Evolutionary conservation across 768 basidiomycete genomes (phyloP).

Genomic region (Calvatia gigantea): DNA sequence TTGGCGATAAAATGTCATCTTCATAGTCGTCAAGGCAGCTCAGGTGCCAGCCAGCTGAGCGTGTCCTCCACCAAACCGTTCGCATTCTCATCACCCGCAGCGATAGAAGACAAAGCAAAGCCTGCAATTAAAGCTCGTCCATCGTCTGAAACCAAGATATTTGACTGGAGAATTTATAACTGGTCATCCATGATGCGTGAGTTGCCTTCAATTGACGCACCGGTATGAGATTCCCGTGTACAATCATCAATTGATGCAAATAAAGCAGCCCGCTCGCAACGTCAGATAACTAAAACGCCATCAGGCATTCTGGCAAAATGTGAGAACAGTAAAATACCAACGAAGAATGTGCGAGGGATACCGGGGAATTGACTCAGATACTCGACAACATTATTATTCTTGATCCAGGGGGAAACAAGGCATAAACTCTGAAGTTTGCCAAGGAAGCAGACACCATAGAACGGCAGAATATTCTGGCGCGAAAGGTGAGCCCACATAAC

Average conservation of each 20-base stretch:
- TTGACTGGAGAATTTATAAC: background rate
- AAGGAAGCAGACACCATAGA: slow-evolving; percentile 27
- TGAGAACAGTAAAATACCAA: background rate
- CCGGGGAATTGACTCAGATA: slow-evolving; percentile 13
- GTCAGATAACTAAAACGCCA: background rate
- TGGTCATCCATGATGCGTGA: too few relatives aligned
- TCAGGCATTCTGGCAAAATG: too few relatives aligned
- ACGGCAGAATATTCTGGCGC: slow-evolving; percentile 32
- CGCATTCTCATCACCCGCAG: background rate
- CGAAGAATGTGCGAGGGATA: slow-evolving; percentile 14
- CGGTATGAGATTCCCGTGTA: too few relatives aligned
- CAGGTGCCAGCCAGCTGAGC: background rate
- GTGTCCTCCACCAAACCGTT: background rate
- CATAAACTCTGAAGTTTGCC: slow-evolving; percentile 12
- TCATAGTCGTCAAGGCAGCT: too few relatives aligned
- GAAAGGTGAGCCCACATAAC: slow-evolving; percentile 30
- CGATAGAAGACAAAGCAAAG: background rate
- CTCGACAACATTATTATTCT: slow-evolving; percentile 17
- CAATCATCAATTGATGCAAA: background rate
- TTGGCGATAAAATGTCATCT: background rate
- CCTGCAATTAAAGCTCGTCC: background rate
- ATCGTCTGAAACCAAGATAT: background rate
- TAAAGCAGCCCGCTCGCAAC: background rate
- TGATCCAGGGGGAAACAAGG: slow-evolving; percentile 19
- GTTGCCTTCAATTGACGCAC: background rate